A percentile compares a stretch with the other conserved stretches of the same genome.
phyloP scores from a whole-genome alignment of 179 eudicot species.

The Corrigiola litoralis region DNA sequence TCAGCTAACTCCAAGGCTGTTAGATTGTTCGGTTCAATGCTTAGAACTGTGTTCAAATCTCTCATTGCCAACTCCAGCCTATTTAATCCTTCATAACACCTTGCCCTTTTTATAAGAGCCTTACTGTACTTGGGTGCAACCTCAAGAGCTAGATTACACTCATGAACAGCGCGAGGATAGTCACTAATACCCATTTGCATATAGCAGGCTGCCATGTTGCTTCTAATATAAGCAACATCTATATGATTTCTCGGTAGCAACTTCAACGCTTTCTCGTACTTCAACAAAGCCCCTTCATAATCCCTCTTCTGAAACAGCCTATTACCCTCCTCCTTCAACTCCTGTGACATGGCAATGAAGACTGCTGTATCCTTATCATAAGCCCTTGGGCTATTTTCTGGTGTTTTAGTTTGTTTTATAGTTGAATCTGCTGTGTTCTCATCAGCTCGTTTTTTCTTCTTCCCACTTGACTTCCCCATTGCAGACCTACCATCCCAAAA shows the following conservation, averaged over 20 bases:
- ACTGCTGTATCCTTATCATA: conserved; percentile 63
- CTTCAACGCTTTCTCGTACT: conserved; percentile 83
- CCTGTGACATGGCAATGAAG: conserved; percentile 69
- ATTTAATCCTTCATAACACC: conserved; percentile 82
- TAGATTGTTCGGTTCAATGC: conserved; percentile 70
- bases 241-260: conserved; percentile 81
- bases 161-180: conserved; percentile 84
- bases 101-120: conserved; percentile 87
- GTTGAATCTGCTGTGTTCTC: conserved; percentile 33
- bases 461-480: conserved; percentile 70
- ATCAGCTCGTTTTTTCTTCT: conserved; percentile 44
- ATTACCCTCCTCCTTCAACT: conserved; percentile 85
- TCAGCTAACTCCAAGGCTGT: conserved; percentile 75
- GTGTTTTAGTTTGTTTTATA: conserved; percentile 31
- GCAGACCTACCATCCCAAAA: conserved; percentile 28
- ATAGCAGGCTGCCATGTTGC: conserved; percentile 85
- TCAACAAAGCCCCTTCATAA: conserved; percentile 82
- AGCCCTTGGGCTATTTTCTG: conserved; percentile 37
- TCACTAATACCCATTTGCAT: conserved; percentile 88
- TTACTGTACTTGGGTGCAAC: conserved; percentile 80
- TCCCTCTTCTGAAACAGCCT: conserved; percentile 83
- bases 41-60: conserved; percentile 58
- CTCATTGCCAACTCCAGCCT: conserved; percentile 67
- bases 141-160: conserved; percentile 90
- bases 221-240: conserved; percentile 73